These are phyloP conservation scores for Aciculoconidium aculeatum DNA, from an alignment of 805 yeast species.

Conservation along the genomic window DNA sequence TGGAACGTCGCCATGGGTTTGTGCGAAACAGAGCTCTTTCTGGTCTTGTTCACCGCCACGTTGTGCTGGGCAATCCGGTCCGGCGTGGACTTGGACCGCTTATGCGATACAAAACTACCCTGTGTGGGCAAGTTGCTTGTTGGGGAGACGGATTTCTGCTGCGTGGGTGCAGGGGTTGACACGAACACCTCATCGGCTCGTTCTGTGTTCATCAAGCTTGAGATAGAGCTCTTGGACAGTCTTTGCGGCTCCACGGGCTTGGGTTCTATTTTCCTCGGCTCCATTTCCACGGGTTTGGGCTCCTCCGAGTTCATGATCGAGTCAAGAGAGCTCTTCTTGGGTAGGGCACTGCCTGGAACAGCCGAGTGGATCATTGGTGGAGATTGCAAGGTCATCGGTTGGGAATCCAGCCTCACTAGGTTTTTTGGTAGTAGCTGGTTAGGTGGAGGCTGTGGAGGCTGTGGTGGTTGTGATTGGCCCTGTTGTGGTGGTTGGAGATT, in stretches of 20 bases:
- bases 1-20: too few relatives aligned
- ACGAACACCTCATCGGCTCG: too few relatives aligned
- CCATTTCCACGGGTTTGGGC: too few relatives aligned
- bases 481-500: too few relatives aligned
- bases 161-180: background rate
- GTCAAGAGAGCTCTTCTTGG: conserved; percentile 2
- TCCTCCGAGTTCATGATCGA: conserved; percentile 6
- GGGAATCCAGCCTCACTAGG: too few relatives aligned
- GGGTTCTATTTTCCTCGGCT: too few relatives aligned
- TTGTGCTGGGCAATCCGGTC: too few relatives aligned
- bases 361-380: conserved; percentile 5
- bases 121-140: conserved; percentile 11
- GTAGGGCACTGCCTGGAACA: background rate
- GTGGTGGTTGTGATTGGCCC: conserved; percentile 3
- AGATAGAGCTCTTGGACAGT: conserved; percentile 11
- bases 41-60: too few relatives aligned
- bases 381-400: conserved; percentile 1
- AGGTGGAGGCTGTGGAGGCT: background rate
- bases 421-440: conserved; percentile 2
- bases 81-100: conserved; percentile 20
- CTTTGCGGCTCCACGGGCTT: too few relatives aligned
- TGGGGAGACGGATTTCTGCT: conserved; percentile 8
- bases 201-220: conserved; percentile 12
- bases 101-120: conserved; percentile 18
- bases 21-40: too few relatives aligned